Evolutionary conservation across 1,284 basidiomycete species (phyloP), one percentile per base, ranked within the genome.

Genomic region (Pseudozyma tsukubaensis): DNA sequence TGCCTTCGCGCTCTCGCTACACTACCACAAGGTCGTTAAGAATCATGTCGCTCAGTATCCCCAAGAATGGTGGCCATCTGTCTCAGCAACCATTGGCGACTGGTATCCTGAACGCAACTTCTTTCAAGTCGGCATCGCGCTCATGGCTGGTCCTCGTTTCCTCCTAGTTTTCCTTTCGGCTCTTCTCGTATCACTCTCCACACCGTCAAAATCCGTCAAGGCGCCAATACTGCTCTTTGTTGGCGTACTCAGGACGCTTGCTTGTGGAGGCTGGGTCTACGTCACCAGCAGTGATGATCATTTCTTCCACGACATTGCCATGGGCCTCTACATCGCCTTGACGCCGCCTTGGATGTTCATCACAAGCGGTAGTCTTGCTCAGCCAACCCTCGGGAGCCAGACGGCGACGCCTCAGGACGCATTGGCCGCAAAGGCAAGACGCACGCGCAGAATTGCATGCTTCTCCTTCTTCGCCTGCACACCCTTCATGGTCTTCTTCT

Each of bases 191-290:
- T 77, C 77, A 39, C 76, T 73, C 18, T 66, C 71, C 9, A 66
- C 60, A 1, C 72, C 70, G 1, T 45, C 51, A 1, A 42, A 44
- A 19, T 76, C 80, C 1, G 18, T 36, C 16, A 65, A 72, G 44
- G 65, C 75, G 16, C 14, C 39, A 6, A 51, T 70, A 35, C 86
- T 94, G 40, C 88, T 91, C 37, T 74, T 89, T 12, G 86, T 88
- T 34, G 94, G 94, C 0, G 72, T 94, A 14, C 82, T 92, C 29
- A 88, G 94, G 67, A 95, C 94, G 0, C 84, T 97, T 21, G 89
- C 90, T 6, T 97, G 94, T 76, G 93, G 92, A 29, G 94, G 94
- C 29, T 97, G 94, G 94, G 92, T 96, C 48, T 97, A 91, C 80
- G 90, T 97, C 78, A 96, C 94, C 1, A 86, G 91, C 5, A 89